Evolutionary conservation across 371 early-diverging fungal genomes (phyloP).

Genomic region (Sporodiniella umbellata): DNA sequence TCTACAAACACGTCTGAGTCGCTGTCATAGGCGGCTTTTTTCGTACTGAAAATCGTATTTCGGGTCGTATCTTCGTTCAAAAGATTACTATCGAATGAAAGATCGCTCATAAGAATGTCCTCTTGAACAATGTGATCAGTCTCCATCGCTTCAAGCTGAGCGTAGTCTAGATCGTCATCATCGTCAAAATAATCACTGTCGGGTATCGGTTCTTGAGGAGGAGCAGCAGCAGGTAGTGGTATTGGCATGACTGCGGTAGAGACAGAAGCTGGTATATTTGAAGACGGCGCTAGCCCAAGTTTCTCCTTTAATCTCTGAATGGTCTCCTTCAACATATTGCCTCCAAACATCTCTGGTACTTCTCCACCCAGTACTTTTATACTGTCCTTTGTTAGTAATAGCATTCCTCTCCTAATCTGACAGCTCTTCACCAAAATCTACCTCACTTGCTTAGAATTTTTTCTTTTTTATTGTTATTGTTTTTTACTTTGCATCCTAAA

Average conservation of each 20-base stretch:
- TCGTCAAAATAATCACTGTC: slow-evolving; percentile 4
- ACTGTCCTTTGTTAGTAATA: slow-evolving; percentile 23
- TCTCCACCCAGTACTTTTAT: slow-evolving; percentile 34
- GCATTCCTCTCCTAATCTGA: slow-evolving; percentile 30
- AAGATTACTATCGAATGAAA: not conserved
- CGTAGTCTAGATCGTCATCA: slow-evolving; percentile 8
- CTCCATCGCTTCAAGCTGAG: not conserved
- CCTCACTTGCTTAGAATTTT: not conserved
- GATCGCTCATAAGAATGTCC: not conserved
- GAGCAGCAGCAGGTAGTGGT: not conserved
- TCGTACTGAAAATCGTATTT: too few relatives aligned
- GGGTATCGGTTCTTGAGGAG: not conserved
- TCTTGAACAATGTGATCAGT: not conserved
- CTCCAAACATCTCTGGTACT: slow-evolving; percentile 24
- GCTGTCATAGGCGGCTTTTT: not conserved
- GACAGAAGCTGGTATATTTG: not conserved
- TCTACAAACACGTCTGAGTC: not conserved
- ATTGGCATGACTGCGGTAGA: not conserved
- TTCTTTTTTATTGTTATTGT: not conserved
- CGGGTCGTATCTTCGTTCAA: not conserved
- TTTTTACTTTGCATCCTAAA: slow-evolving; percentile 41
- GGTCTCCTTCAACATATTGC: slow-evolving; percentile 28
- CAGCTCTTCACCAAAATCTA: slow-evolving; percentile 35
- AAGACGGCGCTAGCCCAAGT: slow-evolving; percentile 11
- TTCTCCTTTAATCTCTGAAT: slow-evolving; percentile 22